phyloP scores from a whole-genome alignment of 1,139 yeast genomes.

The Suhomyces atakaporum region DNA sequence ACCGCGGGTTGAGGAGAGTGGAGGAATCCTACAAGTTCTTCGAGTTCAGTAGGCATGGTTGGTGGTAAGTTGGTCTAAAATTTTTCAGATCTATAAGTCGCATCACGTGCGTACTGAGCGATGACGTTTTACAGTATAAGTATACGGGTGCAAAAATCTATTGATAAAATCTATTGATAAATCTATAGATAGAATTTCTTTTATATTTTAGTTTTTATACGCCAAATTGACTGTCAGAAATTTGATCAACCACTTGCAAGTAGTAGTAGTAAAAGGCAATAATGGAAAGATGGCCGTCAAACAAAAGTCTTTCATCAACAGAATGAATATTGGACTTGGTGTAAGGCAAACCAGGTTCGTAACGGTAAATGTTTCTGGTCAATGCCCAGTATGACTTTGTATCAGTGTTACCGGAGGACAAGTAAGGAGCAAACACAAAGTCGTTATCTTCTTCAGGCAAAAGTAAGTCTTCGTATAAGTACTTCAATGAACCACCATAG shows the following conservation, averaged over 20 bases:
- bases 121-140: not conserved
- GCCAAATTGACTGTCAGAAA: constrained; percentile 18
- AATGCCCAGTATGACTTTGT: constrained; percentile 45
- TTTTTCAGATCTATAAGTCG: constrained; percentile 1
- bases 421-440: constrained; percentile 35
- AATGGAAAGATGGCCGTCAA: constrained; percentile 29
- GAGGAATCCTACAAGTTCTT: constrained; percentile 75
- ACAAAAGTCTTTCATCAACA: constrained; percentile 32
- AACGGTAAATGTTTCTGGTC: constrained; percentile 40
- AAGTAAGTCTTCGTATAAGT: constrained; percentile 53
- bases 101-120: constrained; percentile 2
- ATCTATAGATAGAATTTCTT: too few relatives aligned
- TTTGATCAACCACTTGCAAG: constrained; percentile 34
- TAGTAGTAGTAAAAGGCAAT: constrained; percentile 42
- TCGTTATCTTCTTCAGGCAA: constrained; percentile 29
- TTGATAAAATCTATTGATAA: too few relatives aligned
- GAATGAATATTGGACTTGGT: constrained; percentile 28
- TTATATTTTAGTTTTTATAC: too few relatives aligned
- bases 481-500: constrained; percentile 58
- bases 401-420: constrained; percentile 45
- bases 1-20: constrained; percentile 84
- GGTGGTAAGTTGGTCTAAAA: not conserved
- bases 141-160: not conserved
- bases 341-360: constrained; percentile 32
- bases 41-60: constrained; percentile 60